phyloP scores from a whole-genome alignment of 257 asterid species.

The Sherardia arvensis region DNA sequence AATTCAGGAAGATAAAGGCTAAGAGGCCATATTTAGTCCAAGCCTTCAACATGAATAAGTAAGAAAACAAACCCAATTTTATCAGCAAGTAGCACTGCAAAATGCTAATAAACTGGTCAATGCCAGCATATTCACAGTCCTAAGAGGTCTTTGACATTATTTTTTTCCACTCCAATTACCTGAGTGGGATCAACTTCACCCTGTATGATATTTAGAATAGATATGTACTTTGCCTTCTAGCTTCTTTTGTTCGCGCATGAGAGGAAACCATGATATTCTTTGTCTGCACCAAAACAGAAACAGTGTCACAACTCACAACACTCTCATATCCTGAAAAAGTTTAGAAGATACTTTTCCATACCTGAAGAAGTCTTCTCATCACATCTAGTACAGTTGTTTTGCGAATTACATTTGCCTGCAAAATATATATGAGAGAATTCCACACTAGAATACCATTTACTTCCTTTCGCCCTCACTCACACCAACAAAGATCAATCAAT shows the following conservation, averaged over 20 bases:
- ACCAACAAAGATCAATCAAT: neutral
- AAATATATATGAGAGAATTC: slow-evolving; percentile 7
- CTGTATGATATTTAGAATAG: slow-evolving; percentile 89
- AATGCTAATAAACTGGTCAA: neutral
- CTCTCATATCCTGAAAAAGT: slow-evolving; percentile 11
- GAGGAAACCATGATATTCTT: slow-evolving; percentile 98
- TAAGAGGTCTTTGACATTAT: neutral
- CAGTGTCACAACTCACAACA: slow-evolving; percentile 20
- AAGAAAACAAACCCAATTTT: neutral
- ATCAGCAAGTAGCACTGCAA: neutral
- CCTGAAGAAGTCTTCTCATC: slow-evolving; percentile 99
- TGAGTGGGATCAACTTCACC: slow-evolving; percentile 99
- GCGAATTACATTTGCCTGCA: slow-evolving; percentile 92
- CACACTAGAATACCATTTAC: slow-evolving; percentile 9
- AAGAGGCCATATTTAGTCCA: neutral
- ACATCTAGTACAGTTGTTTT: slow-evolving; percentile 98
- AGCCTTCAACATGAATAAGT: neutral
- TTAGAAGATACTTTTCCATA: slow-evolving; percentile 19
- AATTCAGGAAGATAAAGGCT: neutral
- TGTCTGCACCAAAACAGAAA: slow-evolving; percentile 45
- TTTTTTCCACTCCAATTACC: slow-evolving; percentile 33
- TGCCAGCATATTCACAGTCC: neutral
- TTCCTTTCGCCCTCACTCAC: neutral
- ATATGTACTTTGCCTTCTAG: slow-evolving; percentile 94
- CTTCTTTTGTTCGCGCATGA: slow-evolving; percentile 84